Evolutionary conservation across 2,329 filamentous ascomycete genomes (phyloP).

Genomic region (Atkinsonella texensis): DNA sequence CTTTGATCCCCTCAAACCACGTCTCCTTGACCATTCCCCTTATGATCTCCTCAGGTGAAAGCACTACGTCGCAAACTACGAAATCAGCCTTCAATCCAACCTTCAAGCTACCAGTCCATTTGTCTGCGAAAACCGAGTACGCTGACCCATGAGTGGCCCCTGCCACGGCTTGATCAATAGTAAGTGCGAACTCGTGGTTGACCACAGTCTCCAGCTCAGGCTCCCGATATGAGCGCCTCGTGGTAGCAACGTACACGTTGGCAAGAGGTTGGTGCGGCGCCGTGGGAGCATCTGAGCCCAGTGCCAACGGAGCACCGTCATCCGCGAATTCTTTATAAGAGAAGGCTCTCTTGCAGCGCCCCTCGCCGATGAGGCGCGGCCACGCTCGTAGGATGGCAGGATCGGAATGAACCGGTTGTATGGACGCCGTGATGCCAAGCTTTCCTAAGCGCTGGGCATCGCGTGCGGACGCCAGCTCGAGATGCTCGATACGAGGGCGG

Average conservation of each 20-base stretch:
- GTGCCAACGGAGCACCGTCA: constrained; percentile 39
- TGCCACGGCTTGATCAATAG: constrained; percentile 38
- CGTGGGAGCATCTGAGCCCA: constrained; percentile 49
- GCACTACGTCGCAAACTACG: constrained; percentile 36
- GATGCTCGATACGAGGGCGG: constrained; percentile 52
- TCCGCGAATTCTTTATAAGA: constrained; percentile 50
- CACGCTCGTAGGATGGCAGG: constrained; percentile 51
- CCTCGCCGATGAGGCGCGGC: constrained; percentile 41
- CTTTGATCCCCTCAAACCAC: constrained; percentile 36
- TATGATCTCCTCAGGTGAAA: constrained; percentile 33
- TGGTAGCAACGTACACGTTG: constrained; percentile 49
- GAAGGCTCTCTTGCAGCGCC: constrained; percentile 46
- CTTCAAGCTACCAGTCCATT: constrained; percentile 38
- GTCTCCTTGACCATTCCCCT: constrained; percentile 36
- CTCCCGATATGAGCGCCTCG: constrained; percentile 41
- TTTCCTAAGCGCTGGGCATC: constrained; percentile 45
- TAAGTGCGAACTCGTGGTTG: constrained; percentile 41
- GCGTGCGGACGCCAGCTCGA: constrained; percentile 43
- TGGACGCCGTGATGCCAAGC: constrained; percentile 47
- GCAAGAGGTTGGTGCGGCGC: constrained; percentile 41
- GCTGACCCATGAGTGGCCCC: constrained; percentile 44
- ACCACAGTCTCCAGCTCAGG: constrained; percentile 28
- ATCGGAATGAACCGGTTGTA: constrained; percentile 47
- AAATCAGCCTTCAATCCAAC: constrained; percentile 46
- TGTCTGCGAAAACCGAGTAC: constrained; percentile 46